These are phyloP conservation scores for Rhizopogon salebrosus DNA, from an alignment of 768 basidiomycete species.

Conservation along the genomic window DNA sequence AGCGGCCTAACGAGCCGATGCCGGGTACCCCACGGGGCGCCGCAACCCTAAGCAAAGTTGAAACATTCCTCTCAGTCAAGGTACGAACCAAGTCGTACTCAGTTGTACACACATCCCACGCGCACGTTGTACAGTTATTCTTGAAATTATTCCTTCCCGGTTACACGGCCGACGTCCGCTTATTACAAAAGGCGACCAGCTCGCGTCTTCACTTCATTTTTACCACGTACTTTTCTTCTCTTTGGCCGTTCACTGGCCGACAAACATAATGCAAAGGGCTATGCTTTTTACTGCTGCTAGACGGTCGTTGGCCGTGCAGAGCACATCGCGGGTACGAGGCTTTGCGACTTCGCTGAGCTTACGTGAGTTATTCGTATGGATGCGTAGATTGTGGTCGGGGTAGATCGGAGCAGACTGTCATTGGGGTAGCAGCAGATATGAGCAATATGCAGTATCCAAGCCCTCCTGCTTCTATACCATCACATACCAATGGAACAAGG, in stretches of 20 bases:
- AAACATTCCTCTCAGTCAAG: not conserved
- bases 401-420: not conserved
- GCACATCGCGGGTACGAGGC: conserved; percentile 17
- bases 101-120: conserved; percentile 16
- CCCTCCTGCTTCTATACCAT: not conserved
- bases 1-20: not conserved
- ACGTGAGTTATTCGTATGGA: conserved; percentile 19
- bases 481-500: not conserved
- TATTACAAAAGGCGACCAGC: conserved; percentile 7
- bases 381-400: not conserved
- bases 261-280: conserved; percentile 14
- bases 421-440: not conserved
- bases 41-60: not conserved
- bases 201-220: conserved; percentile 2
- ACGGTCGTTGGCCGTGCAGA: conserved; percentile 18
- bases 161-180: conserved; percentile 18
- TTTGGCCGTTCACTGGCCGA: conserved; percentile 1
- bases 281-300: conserved; percentile 18
- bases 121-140: conserved; percentile 10
- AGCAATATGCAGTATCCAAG: not conserved
- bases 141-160: conserved; percentile 9
- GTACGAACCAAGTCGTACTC: not conserved
- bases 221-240: conserved; percentile 13
- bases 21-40: not conserved
- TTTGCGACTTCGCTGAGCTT: conserved; percentile 24